Evolutionary conservation across 345 rosid species (phyloP).

Genomic region (Dimocarpus longan): DNA sequence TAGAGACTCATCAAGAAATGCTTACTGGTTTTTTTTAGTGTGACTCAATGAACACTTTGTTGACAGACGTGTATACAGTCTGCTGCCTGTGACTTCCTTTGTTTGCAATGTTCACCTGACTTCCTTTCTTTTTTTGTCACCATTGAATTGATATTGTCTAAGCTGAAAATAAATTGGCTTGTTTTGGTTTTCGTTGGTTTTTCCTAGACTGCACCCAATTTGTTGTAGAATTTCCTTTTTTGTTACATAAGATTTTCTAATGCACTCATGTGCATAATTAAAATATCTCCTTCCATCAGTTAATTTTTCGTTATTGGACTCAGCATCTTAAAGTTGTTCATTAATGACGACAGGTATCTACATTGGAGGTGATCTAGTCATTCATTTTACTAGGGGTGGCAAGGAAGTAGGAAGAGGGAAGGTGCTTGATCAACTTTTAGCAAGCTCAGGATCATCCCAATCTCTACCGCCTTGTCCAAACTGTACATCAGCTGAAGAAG

Average conservation of each 20-base stretch:
- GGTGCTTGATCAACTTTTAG: constrained; percentile 62
- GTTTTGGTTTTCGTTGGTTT: not conserved
- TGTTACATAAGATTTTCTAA: not conserved
- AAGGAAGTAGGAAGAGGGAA: constrained; percentile 96
- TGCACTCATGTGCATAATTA: not conserved
- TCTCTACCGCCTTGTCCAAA: constrained; percentile 57
- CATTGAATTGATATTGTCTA: not conserved
- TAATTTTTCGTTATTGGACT: not conserved
- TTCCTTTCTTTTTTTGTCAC: not conserved
- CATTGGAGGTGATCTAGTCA: constrained; percentile 74
- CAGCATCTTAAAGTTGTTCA: not conserved
- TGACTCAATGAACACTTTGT: not conserved
- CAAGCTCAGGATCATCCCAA: constrained; percentile 72
- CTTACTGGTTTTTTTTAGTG: not conserved
- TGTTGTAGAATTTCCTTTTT: not conserved
- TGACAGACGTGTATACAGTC: not conserved
- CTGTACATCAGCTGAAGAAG: constrained; percentile 56
- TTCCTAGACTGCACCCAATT: not conserved
- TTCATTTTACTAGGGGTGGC: constrained; percentile 90
- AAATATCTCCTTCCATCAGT: not conserved
- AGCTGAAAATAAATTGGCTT: not conserved
- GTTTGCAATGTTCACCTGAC: not conserved
- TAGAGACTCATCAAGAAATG: not conserved
- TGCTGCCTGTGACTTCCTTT: not conserved
- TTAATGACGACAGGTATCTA: constrained; percentile 59